phyloP scores from a whole-genome alignment of 371 early-diverging fungal genomes.

The Funneliformis caledonium region DNA sequence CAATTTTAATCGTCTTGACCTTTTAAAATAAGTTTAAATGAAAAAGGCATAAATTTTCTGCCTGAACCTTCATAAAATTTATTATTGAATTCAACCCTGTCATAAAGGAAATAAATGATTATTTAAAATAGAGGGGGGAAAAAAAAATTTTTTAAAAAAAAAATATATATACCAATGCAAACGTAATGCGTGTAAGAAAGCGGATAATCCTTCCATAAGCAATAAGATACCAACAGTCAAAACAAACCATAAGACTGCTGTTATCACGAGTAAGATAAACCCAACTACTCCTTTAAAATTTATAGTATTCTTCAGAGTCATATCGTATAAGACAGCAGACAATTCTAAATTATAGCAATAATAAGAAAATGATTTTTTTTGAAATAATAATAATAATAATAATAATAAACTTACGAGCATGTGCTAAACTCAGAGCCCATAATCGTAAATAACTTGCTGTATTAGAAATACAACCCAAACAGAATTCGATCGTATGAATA shows the following conservation, averaged over 20 bases:
- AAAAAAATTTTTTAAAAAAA: conserved; percentile 26
- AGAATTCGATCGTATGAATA: conserved; percentile 99
- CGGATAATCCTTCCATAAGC: conserved; percentile 98
- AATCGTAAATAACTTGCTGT: conserved; percentile 99
- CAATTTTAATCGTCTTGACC: background rate
- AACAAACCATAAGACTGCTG: conserved; percentile 82
- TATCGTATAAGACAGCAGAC: conserved; percentile 97
- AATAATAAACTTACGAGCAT: conserved; percentile 78
- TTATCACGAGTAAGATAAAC: conserved; percentile 70
- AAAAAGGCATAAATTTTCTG: conserved; percentile 83
- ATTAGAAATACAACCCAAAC: conserved; percentile 97
- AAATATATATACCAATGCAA: conserved; percentile 85
- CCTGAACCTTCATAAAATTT: conserved; percentile 97
- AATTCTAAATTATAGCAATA: conserved; percentile 63
- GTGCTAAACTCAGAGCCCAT: conserved; percentile 99
- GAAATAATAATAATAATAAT: conserved; percentile 18
- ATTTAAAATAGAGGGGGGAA: conserved; percentile 15
- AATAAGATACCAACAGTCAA: conserved; percentile 89
- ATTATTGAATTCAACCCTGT: conserved; percentile 97
- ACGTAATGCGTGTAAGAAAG: conserved; percentile 99
- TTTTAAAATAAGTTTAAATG: conserved; percentile 50
- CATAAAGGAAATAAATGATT: conserved; percentile 6
- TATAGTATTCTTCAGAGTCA: conserved; percentile 84
- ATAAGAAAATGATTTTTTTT: background rate
- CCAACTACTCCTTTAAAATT: conserved; percentile 56